A percentile compares a stretch with the other conserved stretches of the same genome.
These are phyloP conservation scores for Colletotrichum limetticola DNA, from an alignment of 2,329 filamentous ascomycete species.

Conservation along the genomic window DNA sequence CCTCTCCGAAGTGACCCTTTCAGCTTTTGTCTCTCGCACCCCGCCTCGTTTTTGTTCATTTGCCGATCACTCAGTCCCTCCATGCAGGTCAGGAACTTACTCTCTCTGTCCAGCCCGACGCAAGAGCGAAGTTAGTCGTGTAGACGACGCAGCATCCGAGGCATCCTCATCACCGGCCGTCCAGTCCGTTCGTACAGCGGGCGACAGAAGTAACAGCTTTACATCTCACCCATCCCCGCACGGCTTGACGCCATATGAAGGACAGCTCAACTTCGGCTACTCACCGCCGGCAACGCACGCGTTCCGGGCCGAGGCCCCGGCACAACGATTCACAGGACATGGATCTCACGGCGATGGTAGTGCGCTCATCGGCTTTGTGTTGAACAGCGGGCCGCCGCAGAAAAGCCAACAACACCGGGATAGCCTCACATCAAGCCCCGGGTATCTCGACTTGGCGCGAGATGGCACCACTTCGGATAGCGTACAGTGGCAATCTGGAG, in stretches of 20 bases:
- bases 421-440: conserved; percentile 1
- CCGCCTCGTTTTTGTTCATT: not conserved
- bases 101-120: conserved; percentile 4
- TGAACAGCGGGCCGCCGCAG: conserved; percentile 12
- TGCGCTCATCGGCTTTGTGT: conserved; percentile 26
- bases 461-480: conserved; percentile 1
- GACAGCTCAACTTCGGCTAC: conserved; percentile 5
- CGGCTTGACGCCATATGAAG: not conserved
- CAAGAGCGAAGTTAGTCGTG: conserved; percentile 1
- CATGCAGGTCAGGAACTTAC: not conserved
- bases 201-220: conserved; percentile 3
- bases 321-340: conserved; percentile 19
- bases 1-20: not conserved
- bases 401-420: not conserved
- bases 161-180: conserved; percentile 7
- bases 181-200: not conserved
- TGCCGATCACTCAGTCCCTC: not conserved
- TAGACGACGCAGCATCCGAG: conserved; percentile 1
- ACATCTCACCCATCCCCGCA: conserved; percentile 8
- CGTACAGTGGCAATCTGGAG: not conserved
- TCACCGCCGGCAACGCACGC: not conserved
- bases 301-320: not conserved
- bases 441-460: not conserved
- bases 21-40: too few species aligned
- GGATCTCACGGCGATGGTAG: conserved; percentile 22